Percentiles rank a stretch among this genome's conserved stretches.
Conservation (phyloP, 2,329 filamentous ascomycete species). For the Nothophoma quercina region DNA sequence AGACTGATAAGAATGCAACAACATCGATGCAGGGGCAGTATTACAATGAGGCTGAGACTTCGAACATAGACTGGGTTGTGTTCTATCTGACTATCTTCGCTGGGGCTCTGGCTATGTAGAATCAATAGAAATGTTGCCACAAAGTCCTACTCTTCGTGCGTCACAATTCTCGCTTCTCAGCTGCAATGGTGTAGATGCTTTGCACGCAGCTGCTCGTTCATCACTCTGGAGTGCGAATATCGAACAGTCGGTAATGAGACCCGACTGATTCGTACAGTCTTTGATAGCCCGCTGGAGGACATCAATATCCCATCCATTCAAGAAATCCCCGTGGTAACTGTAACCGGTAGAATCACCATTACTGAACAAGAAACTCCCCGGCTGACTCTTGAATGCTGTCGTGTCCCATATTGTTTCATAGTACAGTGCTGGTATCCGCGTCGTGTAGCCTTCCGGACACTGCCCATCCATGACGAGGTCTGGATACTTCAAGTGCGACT, state of each 20-base stretch:
- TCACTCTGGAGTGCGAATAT: background rate
- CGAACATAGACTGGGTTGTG: background rate
- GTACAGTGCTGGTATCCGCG: background rate
- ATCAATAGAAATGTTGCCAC: background rate
- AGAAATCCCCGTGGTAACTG: slow-evolving; percentile 68
- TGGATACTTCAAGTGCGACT: background rate
- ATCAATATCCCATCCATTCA: slow-evolving; percentile 63
- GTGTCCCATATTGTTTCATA: slow-evolving; percentile 81
- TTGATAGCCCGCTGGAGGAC: background rate
- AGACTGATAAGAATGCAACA: too few relatives aligned
- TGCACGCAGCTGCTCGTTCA: background rate
- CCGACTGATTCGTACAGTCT: background rate
- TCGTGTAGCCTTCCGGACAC: background rate
- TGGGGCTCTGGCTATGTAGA: background rate
- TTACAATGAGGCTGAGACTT: too few relatives aligned
- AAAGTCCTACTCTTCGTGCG: background rate
- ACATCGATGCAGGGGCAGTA: too few relatives aligned
- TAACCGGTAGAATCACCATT: slow-evolving; percentile 72
- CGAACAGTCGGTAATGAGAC: background rate
- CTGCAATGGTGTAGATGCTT: background rate
- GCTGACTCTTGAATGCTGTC: slow-evolving; percentile 43
- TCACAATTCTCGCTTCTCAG: background rate
- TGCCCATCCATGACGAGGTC: background rate
- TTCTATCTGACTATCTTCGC: background rate
- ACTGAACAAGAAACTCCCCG: slow-evolving; percentile 76